Evolutionary conservation across 768 basidiomycete species (phyloP), one percentile per base, ranked within the genome.

Genomic region (Tremella mesenterica): DNA sequence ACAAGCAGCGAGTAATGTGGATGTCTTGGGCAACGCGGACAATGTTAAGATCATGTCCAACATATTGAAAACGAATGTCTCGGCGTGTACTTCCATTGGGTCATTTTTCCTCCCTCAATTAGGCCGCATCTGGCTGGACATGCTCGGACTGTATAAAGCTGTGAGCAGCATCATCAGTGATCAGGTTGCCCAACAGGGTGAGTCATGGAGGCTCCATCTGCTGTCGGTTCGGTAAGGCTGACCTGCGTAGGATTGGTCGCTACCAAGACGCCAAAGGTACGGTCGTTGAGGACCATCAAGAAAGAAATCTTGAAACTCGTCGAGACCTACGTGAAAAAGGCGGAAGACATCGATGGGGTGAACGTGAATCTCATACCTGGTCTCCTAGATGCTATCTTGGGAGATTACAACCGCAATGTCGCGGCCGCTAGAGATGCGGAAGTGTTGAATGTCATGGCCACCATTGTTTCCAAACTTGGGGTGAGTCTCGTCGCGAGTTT

Each of bases 41-140:
- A 97, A 96, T 71, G 88, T 97, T 75, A 96, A 96, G 74, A 91
- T 96, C 63, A 78, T 99, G 47, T 83, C 88, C 1, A 97, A 99
- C 68, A 88, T 99, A 44, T 78, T 99, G 65, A 99, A 99, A 76
- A 99, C 95, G 20, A 99, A 99, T 71, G 92, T 96, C 13, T 87
- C 95, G 4, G 92, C 93, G 0, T 97, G 92, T 74, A 88, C 86
- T 1, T 95, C 91, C 21, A 95, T 97, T 58, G 93, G 95, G 41
- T 86, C 85, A 63, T 92, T 96, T 78, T 99, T 93, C 75, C 78
- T 92, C 0, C 93, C 93, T n/a, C 95, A 99, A 70, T 83, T 97
- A 36, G 89, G 88, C 1, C 83, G 91, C 31, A 82, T 97, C 71
- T 99, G 93, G 79, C 76, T 95, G 63, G 95, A 99, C 73, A 95